Percentiles rank a stretch among this genome's conserved stretches.
Evolutionary conservation across 257 asterid genomes (phyloP).

Genomic region (Lavandula angustifolia): DNA sequence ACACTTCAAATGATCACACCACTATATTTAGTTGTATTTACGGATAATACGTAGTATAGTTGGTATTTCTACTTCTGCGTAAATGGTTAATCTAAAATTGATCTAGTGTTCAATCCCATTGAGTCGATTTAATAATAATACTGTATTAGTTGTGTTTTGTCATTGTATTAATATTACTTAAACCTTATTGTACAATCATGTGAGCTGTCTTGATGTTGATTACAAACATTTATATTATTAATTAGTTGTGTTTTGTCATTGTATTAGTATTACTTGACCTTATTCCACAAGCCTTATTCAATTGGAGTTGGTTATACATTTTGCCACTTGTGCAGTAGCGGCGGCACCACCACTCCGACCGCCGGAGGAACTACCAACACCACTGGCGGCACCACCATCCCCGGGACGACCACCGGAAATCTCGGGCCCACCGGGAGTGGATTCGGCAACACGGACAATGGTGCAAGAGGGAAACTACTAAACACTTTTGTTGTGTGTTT

Average conservation of each 20-base stretch:
- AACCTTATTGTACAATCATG: conserved; percentile 16
- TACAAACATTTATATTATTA: neutral
- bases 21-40: too few relatives aligned
- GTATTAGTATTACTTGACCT: conserved; percentile 12
- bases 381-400: conserved; percentile 31
- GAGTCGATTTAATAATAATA: neutral
- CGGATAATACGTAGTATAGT: too few relatives aligned
- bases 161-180: neutral
- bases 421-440: conserved; percentile 39
- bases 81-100: too few relatives aligned
- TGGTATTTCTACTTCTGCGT: too few relatives aligned
- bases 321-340: neutral
- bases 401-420: conserved; percentile 32
- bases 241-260: conserved; percentile 32
- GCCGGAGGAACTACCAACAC: conserved; percentile 28
- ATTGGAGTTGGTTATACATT: conserved; percentile 22
- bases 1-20: too few relatives aligned
- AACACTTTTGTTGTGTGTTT: conserved; percentile 14
- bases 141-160: conserved; percentile 22
- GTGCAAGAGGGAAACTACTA: conserved; percentile 15
- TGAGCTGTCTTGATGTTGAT: conserved; percentile 58
- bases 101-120: too few relatives aligned
- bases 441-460: conserved; percentile 20
- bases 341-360: conserved; percentile 31
- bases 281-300: conserved; percentile 1